These are phyloP conservation scores for Pyricularia grisea DNA, from an alignment of 2,329 filamentous ascomycete species.

Conservation along the genomic window DNA sequence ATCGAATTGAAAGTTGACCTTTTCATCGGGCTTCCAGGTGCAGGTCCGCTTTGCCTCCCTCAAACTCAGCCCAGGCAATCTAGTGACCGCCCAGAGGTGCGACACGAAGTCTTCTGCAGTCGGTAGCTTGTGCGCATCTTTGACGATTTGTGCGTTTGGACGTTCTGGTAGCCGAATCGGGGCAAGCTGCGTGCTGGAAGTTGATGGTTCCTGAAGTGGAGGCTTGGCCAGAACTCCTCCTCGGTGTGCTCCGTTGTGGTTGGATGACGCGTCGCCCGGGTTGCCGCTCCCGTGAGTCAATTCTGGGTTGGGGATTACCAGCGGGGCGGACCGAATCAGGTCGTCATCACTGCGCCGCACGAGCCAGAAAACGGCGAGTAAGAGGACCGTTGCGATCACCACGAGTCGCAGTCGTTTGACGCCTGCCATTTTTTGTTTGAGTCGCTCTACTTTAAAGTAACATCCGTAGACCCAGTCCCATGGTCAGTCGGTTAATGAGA, in stretches of 20 bases:
- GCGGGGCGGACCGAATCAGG: not conserved
- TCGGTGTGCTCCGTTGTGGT: not conserved
- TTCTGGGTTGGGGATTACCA: not conserved
- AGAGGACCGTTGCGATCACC: not conserved
- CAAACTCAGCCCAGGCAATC: constrained; percentile 4
- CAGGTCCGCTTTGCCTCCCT: constrained; percentile 8
- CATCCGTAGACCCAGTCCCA: not conserved
- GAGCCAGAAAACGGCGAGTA: not conserved
- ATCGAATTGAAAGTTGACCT: constrained; percentile 9
- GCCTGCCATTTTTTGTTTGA: not conserved
- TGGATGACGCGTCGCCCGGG: not conserved
- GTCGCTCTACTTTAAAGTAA: not conserved
- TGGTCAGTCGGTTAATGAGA: not conserved
- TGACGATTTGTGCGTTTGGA: not conserved
- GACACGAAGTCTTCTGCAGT: constrained; percentile 7
- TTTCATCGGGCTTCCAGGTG: constrained; percentile 5
- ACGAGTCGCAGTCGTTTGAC: not conserved
- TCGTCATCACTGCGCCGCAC: not conserved
- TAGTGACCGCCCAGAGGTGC: constrained; percentile 7
- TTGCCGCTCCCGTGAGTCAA: not conserved
- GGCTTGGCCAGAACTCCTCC: not conserved
- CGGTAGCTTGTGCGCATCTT: constrained; percentile 6
- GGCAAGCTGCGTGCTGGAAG: not conserved
- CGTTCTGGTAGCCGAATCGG: not conserved
- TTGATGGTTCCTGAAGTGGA: not conserved